Base-by-base conservation (phyloP, 371 early-diverging fungal species). In the Mycotypha africana region DNA sequence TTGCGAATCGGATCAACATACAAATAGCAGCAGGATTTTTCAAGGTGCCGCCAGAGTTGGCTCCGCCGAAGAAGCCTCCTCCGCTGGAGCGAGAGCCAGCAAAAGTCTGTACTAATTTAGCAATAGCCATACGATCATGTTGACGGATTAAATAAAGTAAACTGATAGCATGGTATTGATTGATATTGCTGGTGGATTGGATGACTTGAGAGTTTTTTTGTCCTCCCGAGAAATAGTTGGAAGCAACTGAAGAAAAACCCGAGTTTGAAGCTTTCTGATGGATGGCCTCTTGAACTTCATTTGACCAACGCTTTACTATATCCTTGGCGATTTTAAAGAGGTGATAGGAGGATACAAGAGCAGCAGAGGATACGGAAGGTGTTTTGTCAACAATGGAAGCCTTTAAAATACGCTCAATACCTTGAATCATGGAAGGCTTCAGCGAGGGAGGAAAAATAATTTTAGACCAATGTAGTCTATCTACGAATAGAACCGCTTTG, bases 131-230 rank as follows among this genome's bases (percentile, higher is more conserved):
- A 35, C 93, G 82, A 72, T 98, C 99, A 57, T 95, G 92, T 65
- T 94, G 93, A 11, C 92, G 81, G 43, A 98, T 91, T 44, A 85
- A 81, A 58, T 96, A 98, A 64, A 97, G 58, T 16, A 97, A 75
- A 6, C 97, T 97, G 17, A 97, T 66, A 24, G 98, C 98, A 60
- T 98, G 99, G 72, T 97, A 98, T 71, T 97, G 98, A 24, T 84
- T 82, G 49, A 90, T 90, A 51, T 81, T 86, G 40, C 85, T 81
- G 31, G 74, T 82, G 12, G 80, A 77, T 34, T 67, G 65, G 17
- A 77, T 70, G 1, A 56, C 57, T 20, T 65, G 68, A 11, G 52
- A 48, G 33, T 58, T 47, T 15, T 31, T 17, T 24, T 75, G 62
- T 48, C 76, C 75, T 11, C 74, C 74, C n/a, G 76, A 58, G 51